These are phyloP conservation scores for Collybia mongolica DNA, from an alignment of 768 basidiomycete genomes.

Conservation along the genomic window DNA sequence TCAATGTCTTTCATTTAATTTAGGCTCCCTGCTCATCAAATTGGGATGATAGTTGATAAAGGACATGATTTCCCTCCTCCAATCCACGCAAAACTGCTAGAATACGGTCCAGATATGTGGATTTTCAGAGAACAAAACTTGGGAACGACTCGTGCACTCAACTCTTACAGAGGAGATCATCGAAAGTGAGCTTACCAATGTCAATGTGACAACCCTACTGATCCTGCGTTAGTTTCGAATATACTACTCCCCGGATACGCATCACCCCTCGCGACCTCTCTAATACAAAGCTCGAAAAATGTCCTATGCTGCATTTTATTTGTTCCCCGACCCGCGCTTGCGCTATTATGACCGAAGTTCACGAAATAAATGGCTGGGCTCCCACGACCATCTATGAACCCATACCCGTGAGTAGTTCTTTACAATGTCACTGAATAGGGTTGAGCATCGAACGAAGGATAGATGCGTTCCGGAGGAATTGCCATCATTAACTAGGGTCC, in stretches of 20 bases:
- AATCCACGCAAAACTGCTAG: slow-evolving; percentile 52
- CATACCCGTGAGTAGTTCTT: slow-evolving; percentile 61
- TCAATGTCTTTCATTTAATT: not conserved
- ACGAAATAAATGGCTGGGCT: slow-evolving; percentile 51
- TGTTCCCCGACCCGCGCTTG: slow-evolving; percentile 77
- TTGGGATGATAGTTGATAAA: slow-evolving; percentile 86
- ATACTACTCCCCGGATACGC: slow-evolving; percentile 68
- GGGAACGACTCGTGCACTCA: slow-evolving; percentile 71
- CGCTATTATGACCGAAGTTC: slow-evolving; percentile 64
- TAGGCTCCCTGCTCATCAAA: slow-evolving; percentile 62
- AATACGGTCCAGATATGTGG: slow-evolving; percentile 79
- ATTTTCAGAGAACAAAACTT: slow-evolving; percentile 60
- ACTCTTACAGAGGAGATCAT: slow-evolving; percentile 71
- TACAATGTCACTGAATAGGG: not conserved
- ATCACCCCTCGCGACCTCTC: slow-evolving; percentile 70
- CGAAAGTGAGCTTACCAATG: slow-evolving; percentile 49
- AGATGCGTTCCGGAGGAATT: slow-evolving; percentile 81
- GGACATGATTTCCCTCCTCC: slow-evolving; percentile 71
- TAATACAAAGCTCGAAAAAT: slow-evolving; percentile 46
- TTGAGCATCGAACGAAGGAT: slow-evolving; percentile 40
- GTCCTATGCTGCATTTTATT: slow-evolving; percentile 74
- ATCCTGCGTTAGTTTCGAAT: slow-evolving; percentile 63
- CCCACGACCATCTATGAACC: slow-evolving; percentile 82
- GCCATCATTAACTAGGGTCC: slow-evolving; percentile 56
- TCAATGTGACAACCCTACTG: not conserved